Evolutionary conservation across 805 yeast species (phyloP), one percentile per base, ranked within the genome.

Genomic region (Limtongozyma cylindracea): DNA sequence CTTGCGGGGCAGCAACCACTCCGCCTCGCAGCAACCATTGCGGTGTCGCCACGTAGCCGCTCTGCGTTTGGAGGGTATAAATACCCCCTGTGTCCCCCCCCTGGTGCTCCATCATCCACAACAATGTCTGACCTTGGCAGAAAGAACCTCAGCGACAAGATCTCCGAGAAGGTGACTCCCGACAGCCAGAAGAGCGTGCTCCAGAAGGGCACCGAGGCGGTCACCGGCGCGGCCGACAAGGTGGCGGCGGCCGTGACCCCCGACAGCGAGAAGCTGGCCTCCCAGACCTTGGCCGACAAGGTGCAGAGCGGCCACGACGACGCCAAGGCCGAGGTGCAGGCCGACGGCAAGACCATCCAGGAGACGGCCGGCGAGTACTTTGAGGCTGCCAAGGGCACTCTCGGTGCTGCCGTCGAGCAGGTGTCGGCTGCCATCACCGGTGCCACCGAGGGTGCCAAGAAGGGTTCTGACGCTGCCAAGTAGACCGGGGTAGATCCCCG

Each of bases 61-160:
- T n/a, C n/a, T n/a, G n/a, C n/a, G n/a, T n/a, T n/a, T n/a, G n/a
- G n/a, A n/a, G n/a, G n/a, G n/a, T n/a, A n/a, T n/a, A n/a, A n/a
- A n/a, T n/a, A n/a, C n/a, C n/a, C n/a, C n/a, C n/a, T n/a, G n/a
- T n/a, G n/a, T n/a, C n/a, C n/a, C n/a, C n/a, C n/a, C n/a, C n/a
- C n/a, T n/a, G n/a, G n/a, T n/a, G n/a, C n/a, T n/a, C n/a, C n/a
- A n/a, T n/a, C n/a, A n/a, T n/a, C n/a, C n/a, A n/a, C n/a, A n/a
- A 15, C 15, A 19, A 46, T 46, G 52, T 40, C 52, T 31, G 52
- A 53, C 45, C 39, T 57, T 29, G 76, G 72, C 37, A 72, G 92
- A 70, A 77, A 78, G 53, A 50, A 61, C 42, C 57, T 77, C 40
- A 33, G 66, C 31, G 71, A 70, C 43, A 73, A 76, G 49, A 49